These are phyloP conservation scores for Solanum gandarillasii DNA, from an alignment of 257 asterid species.

Conservation along the genomic window DNA sequence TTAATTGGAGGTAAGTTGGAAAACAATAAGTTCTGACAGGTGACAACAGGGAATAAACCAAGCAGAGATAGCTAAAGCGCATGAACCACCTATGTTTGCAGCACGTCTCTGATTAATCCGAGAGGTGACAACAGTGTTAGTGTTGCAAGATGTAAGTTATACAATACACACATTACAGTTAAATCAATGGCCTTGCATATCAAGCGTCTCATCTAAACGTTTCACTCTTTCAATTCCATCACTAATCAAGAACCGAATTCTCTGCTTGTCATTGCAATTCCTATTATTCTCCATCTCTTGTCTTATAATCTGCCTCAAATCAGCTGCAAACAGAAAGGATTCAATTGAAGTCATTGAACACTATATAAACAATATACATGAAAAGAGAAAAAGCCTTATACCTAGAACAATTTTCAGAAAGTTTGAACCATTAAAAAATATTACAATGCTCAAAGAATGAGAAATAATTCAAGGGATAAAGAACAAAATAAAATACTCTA, in stretches of 20 bases:
- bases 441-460: neutral
- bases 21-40: neutral
- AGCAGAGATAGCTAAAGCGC: neutral
- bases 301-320: conserved; percentile 55
- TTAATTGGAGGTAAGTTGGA: neutral
- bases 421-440: neutral
- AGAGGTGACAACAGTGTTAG: neutral
- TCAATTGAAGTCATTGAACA: neutral
- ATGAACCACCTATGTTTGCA: neutral
- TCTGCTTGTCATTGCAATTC: conserved; percentile 62
- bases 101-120: neutral
- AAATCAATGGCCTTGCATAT: conserved; percentile 72
- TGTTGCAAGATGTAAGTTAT: neutral
- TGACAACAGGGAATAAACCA: neutral
- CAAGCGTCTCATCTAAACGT: conserved; percentile 76
- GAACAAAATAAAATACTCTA: neutral
- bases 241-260: conserved; percentile 68
- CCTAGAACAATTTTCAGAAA: neutral
- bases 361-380: neutral
- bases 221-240: conserved; percentile 78
- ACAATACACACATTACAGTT: neutral
- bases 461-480: neutral
- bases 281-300: conserved; percentile 76
- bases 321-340: conserved; percentile 33
- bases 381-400: neutral